Percentiles rank a stretch among this genome's conserved stretches.
Evolutionary conservation across 2,329 filamentous ascomycete species (phyloP).

Genomic region (Drechslerella coelobrocha): DNA sequence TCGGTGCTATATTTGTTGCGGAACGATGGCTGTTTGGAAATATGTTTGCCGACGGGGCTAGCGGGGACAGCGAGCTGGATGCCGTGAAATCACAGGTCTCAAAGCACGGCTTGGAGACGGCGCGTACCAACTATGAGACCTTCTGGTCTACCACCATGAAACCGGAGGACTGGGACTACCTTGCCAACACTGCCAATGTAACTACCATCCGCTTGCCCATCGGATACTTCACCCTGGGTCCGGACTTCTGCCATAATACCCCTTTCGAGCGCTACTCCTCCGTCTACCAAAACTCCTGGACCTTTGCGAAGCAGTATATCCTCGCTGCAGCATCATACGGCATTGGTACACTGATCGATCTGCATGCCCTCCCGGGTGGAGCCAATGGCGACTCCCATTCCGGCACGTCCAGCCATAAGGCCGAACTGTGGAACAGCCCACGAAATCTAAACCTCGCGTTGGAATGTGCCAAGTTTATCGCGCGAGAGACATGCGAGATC

Average conservation of each 20-base stretch:
- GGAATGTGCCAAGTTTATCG: constrained; percentile 63
- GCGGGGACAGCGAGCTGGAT: constrained; percentile 63
- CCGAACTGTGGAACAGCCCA: constrained; percentile 63
- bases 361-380: constrained; percentile 67
- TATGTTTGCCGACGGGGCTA: constrained; percentile 61
- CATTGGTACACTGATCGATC: constrained; percentile 66
- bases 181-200: constrained; percentile 63
- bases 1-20: constrained; percentile 68
- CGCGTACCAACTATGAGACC: constrained; percentile 63
- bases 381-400: constrained; percentile 66
- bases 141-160: constrained; percentile 64
- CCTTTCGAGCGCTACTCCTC: constrained; percentile 62
- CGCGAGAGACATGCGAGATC: constrained; percentile 61
- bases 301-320: constrained; percentile 62
- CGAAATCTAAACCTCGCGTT: constrained; percentile 61
- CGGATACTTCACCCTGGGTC: constrained; percentile 67
- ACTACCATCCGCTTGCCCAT: constrained; percentile 68
- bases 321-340: constrained; percentile 60
- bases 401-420: constrained; percentile 64
- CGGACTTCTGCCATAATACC: constrained; percentile 62
- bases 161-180: constrained; percentile 64
- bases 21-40: constrained; percentile 66
- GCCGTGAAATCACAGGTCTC: constrained; percentile 61
- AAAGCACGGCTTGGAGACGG: constrained; percentile 61
- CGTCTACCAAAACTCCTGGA: constrained; percentile 66